These are phyloP conservation scores for Globisporangium apiculatum DNA, from an alignment of 352 stramenopile species.

Conservation along the genomic window DNA sequence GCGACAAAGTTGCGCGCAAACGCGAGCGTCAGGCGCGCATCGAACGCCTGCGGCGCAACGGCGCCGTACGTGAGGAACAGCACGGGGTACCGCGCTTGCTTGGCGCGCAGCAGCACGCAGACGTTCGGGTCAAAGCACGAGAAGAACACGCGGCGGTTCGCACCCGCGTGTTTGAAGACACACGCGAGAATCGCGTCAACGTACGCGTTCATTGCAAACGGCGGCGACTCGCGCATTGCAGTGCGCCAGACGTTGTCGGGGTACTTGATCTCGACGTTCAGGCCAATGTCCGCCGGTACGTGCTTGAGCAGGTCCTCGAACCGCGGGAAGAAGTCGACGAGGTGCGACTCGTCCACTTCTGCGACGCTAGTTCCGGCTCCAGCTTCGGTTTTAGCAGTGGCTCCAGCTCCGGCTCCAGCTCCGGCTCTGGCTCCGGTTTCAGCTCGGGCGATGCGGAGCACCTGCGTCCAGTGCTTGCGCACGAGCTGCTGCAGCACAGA, in stretches of 20 bases:
- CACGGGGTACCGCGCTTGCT: constrained; percentile 70
- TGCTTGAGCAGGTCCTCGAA: constrained; percentile 62
- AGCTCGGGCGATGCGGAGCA: too few relatives aligned
- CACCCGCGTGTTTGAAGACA: constrained; percentile 55
- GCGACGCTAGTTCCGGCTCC: too few relatives aligned
- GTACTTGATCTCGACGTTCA: constrained; percentile 86
- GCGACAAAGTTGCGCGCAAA: constrained; percentile 49
- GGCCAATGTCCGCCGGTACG: constrained; percentile 57
- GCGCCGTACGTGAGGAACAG: constrained; percentile 68
- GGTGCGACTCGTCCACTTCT: constrained; percentile 33
- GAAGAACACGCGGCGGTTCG: constrained; percentile 64
- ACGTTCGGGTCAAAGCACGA: constrained; percentile 75
- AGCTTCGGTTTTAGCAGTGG: too few relatives aligned
- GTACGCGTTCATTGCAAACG: constrained; percentile 74
- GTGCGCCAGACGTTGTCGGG: constrained; percentile 38
- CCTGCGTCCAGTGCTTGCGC: constrained; percentile 56
- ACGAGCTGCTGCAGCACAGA: constrained; percentile 35
- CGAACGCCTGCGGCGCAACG: constrained; percentile 31
- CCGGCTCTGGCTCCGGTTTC: background rate
- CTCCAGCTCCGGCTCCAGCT: too few relatives aligned
- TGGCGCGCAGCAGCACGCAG: constrained; percentile 56
- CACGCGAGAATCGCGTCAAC: constrained; percentile 62
- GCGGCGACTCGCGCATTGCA: constrained; percentile 31
- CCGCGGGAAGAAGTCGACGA: constrained; percentile 67
- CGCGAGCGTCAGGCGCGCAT: constrained; percentile 57